Base-by-base conservation (phyloP, 1,139 yeast species). In the Petasospora rhodanensis region DNA sequence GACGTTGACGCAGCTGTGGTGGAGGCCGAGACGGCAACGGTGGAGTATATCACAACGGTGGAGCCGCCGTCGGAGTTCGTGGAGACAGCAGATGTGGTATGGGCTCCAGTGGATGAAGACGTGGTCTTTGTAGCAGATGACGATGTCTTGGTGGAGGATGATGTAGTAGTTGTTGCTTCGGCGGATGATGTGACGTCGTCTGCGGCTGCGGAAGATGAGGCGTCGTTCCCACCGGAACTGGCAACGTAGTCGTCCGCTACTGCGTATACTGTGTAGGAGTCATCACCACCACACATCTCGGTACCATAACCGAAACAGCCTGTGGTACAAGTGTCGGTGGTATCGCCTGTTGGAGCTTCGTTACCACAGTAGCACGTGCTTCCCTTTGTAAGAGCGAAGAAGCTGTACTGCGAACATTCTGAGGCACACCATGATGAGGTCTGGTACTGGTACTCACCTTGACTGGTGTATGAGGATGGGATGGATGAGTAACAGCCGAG, bases 361-460 rank as follows among this genome's bases (percentile, higher is more conserved):
- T 61, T 52, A 40, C 89, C 83, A 58, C 95, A 85, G 51, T 65
- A 74, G 59, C 95, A 85, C 14, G 61, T 57, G 33, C 62, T 54
- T 24, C 86, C 89, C 25, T 68, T 52, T 13, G 61, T 58, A 28
- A 80, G 47, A 7, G 91, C 95, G 47, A 77, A 70, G 47, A 74
- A 80, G 4, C 75, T 60, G 37, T 61, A 66, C 17, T 60, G 56
- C 5, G 70, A 56, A 55, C 89, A 80, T 28, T 51, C 46, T 0
- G 35, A 29, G 4, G 67, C 46, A 55, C 89, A 80, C 37, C 62
- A 55, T 6, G 64, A 58, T 2, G 77, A 64, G 1, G 77, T 58
- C 48, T 79, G 85, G 43, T 54, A 79, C 18, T 39, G 50, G 35
- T 65, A 62, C 4, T 58, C 45, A 1, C 77, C 74, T 31, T 58